A percentile compares a stretch with the other conserved stretches of the same genome.
Conservation (phyloP, 2,329 filamentous ascomycete genomes). For the Dothistroma pini region DNA sequence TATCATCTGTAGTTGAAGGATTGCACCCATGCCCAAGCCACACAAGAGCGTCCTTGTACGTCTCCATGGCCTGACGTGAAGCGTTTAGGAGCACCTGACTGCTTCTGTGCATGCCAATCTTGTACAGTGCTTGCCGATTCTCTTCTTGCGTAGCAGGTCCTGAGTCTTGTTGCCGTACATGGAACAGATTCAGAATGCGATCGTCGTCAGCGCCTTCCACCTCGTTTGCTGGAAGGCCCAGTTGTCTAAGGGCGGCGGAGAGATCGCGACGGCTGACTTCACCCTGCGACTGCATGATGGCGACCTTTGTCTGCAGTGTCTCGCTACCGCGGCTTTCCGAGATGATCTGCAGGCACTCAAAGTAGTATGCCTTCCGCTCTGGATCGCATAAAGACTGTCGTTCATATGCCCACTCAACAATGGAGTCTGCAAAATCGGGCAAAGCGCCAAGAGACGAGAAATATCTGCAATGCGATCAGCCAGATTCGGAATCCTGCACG, state of each 20-base stretch:
- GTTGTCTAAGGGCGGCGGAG: constrained; percentile 54
- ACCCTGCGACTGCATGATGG: constrained; percentile 56
- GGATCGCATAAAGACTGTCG: constrained; percentile 57
- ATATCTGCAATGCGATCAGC: constrained; percentile 30
- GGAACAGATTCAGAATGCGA: constrained; percentile 60
- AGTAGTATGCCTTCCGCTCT: constrained; percentile 55
- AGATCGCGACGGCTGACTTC: constrained; percentile 57
- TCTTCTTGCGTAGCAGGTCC: constrained; percentile 54
- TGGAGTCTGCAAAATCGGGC: constrained; percentile 58
- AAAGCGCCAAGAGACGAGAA: constrained; percentile 59
- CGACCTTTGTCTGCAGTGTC: constrained; percentile 56
- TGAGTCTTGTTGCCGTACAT: constrained; percentile 54
- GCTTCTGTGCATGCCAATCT: constrained; percentile 56
- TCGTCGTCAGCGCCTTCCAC: constrained; percentile 52
- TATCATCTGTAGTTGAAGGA: constrained; percentile 51
- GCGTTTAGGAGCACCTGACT: constrained; percentile 58
- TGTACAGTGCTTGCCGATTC: constrained; percentile 53
- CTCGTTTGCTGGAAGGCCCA: constrained; percentile 50
- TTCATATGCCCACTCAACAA: constrained; percentile 61
- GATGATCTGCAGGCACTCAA: constrained; percentile 62
- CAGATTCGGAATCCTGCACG: background rate
- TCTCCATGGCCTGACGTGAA: constrained; percentile 56
- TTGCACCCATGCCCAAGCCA: constrained; percentile 54
- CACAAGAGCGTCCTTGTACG: constrained; percentile 60
- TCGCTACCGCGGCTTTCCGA: constrained; percentile 55